Evolutionary conservation across 306 rosid genomes (phyloP).

Genomic region (Gillenia trifoliata): DNA sequence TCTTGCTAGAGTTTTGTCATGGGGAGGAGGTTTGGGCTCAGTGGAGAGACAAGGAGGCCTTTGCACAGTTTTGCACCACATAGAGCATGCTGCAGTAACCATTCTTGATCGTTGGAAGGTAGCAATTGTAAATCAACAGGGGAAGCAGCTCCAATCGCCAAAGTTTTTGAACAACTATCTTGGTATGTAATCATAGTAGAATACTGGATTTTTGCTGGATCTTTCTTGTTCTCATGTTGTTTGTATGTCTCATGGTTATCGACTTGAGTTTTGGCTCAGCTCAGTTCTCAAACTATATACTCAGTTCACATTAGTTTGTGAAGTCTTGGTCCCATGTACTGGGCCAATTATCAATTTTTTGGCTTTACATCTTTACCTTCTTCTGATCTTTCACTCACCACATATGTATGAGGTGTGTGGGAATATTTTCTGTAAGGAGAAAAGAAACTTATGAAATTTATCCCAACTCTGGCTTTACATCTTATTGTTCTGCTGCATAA

Average conservation of each 20-base stretch:
- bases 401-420: neutral
- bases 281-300: neutral
- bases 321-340: neutral
- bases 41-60: conserved; percentile 99
- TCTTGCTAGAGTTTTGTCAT: conserved; percentile 91
- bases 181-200: conserved; percentile 48
- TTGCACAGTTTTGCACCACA: conserved; percentile 76
- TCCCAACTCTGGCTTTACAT: no score
- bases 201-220: neutral
- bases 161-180: conserved; percentile 94
- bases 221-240: neutral
- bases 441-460: neutral
- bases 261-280: neutral
- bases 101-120: conserved; percentile 98
- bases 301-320: neutral
- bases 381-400: neutral
- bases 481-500: neutral
- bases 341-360: neutral
- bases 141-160: conserved; percentile 61
- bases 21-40: conserved; percentile 99
- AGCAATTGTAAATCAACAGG: conserved; percentile 52
- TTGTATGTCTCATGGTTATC: neutral
- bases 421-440: neutral
- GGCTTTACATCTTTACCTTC: neutral
- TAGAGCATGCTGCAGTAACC: conserved; percentile 95